phyloP scores from a whole-genome alignment of 169 alveolate species.

The Cyclospora cayetanensis region DNA sequence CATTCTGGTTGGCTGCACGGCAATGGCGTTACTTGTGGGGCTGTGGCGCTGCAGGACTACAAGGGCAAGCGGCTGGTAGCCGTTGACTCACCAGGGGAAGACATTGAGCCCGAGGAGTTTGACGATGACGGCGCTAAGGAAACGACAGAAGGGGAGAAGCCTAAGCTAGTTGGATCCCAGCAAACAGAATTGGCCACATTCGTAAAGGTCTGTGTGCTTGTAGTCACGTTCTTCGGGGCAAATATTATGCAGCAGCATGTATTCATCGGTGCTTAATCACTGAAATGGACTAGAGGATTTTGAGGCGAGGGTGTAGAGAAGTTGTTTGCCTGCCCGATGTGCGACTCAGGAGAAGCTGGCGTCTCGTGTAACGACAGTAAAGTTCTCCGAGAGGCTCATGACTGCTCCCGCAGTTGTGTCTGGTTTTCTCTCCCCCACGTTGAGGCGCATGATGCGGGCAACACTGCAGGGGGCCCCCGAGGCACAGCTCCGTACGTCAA shows the following conservation, averaged over 20 bases:
- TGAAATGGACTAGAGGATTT: too few species aligned
- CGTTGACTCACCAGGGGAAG: conserved; percentile 74
- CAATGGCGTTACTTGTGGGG: too few species aligned
- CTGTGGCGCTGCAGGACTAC: conserved; percentile 53
- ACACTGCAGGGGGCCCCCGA: conserved; percentile 79
- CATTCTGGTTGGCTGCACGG: too few species aligned
- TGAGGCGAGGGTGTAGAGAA: too few species aligned
- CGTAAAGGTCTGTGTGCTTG: conserved; percentile 77
- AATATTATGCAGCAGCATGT: too few species aligned
- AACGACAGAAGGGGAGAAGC: conserved; percentile 55
- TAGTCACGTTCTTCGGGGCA: too few species aligned
- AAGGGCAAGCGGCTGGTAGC: conserved; percentile 74
- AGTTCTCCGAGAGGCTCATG: conserved; percentile 89
- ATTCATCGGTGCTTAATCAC: too few species aligned
- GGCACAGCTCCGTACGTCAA: conserved; percentile 59
- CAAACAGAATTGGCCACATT: conserved; percentile 70
- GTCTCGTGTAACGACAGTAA: conserved; percentile 83
- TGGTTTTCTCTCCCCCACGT: conserved; percentile 87
- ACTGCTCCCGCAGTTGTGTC: conserved; percentile 91
- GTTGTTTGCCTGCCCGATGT: too few species aligned
- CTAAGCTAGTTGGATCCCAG: conserved; percentile 74
- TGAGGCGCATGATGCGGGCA: conserved; percentile 77
- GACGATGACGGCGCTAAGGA: conserved; percentile 38
- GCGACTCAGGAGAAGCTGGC: conserved; percentile 78
- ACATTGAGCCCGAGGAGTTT: conserved; percentile 59